Evolutionary conservation across 768 basidiomycete genomes (phyloP).

Genomic region (Lepiota brunneoincarnata): DNA sequence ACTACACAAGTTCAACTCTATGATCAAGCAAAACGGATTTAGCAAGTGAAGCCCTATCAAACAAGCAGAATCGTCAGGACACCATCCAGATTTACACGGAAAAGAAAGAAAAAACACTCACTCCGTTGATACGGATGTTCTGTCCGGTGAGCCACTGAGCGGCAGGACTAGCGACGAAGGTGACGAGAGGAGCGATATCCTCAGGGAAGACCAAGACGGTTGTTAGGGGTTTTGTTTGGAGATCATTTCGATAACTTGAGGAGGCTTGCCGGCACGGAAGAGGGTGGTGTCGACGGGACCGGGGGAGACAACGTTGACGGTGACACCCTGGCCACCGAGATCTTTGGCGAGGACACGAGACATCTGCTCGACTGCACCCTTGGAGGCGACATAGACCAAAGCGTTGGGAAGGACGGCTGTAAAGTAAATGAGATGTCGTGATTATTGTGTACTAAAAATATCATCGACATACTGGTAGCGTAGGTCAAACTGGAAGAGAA

Average conservation of each 20-base stretch:
- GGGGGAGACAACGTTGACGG: constrained; percentile 55
- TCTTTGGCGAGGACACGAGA: constrained; percentile 57
- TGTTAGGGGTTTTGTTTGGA: constrained; percentile 43
- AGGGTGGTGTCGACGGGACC: constrained; percentile 55
- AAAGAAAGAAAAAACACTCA: constrained; percentile 24
- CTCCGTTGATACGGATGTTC: constrained; percentile 56
- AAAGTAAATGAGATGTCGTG: not conserved
- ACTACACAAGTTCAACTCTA: not conserved
- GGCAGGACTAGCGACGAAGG: constrained; percentile 50
- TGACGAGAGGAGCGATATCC: constrained; percentile 52
- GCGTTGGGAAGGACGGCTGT: constrained; percentile 42
- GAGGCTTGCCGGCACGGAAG: constrained; percentile 54
- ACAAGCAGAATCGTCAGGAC: not conserved
- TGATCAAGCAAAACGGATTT: not conserved
- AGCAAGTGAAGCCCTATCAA: constrained; percentile 7
- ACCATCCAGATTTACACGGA: not conserved
- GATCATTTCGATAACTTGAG: constrained; percentile 41
- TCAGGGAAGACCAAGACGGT: constrained; percentile 46
- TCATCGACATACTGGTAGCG: constrained; percentile 29
- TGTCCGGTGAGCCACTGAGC: constrained; percentile 59
- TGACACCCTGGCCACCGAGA: constrained; percentile 49
- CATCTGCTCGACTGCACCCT: constrained; percentile 60
- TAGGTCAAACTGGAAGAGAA: constrained; percentile 50
- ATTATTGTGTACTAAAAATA: constrained; percentile 1
- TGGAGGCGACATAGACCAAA: constrained; percentile 51